Base-by-base conservation (phyloP, 176 grass and related monocot species). In the Oryza longistaminata region DNA sequence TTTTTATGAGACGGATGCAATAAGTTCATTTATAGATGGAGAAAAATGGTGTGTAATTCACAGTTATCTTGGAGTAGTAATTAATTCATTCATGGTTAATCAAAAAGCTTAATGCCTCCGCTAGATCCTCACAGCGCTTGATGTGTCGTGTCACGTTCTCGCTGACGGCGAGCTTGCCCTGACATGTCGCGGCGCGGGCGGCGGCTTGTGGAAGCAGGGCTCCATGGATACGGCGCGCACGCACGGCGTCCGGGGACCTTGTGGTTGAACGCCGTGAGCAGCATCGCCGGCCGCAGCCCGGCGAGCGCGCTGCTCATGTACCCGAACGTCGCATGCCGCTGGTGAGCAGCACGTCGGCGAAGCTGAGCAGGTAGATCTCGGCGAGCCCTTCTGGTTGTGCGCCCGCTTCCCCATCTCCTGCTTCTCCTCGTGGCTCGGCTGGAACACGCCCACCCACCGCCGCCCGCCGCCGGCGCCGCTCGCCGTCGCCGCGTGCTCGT, bases 341-440 rank as follows among this genome's bases (percentile, higher is more conserved):
- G 4, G 90, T 94, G 70, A 94, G 15, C 31, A 94, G 75, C 76
- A 44, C 87, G 50, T 94, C 85, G 26, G 84, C 88, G 85, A 94
- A 90, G 85, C 87, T 86, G 25, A 94, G 82, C 62, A 94, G 58
- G 42, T 68, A 87, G 33, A 92, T 90, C 76, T 94, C 90, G 3
- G 85, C 61, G 6, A 87, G 70, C 11, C 92, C 81, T 83, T 92
- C 15, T 66, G 58, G 77, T 94, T 90, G 84, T 92, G 90, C 37
- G 43, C 71, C 53, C 37, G 39, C 58, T 34, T 12, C 12, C 46
- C 62, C 19, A 31, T 82, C 10, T 21, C 45, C 82, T 90, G 87
- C 29, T 1, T 11, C 64, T 67, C 81, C 65, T 92, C 85, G 55
- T 92, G 87, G 34, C 58, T 80, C 44, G 78, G 85, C 78, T 92